phyloP scores from a whole-genome alignment of 192 early-diverging fungal genomes.

The Coemansia javaensis region DNA sequence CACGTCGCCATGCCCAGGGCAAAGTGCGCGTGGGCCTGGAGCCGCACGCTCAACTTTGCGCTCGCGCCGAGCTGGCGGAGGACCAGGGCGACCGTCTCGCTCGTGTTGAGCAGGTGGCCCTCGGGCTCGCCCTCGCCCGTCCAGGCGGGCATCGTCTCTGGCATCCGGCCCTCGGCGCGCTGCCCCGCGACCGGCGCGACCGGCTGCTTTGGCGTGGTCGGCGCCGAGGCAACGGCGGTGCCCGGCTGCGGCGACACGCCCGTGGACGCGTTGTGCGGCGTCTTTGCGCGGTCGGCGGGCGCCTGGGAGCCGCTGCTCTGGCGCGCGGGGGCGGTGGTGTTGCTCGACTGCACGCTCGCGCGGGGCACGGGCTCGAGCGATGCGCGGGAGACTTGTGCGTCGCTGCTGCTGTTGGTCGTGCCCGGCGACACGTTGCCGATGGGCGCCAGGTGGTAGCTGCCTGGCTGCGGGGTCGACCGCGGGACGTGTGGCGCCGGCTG shows the following conservation, averaged over 20 bases:
- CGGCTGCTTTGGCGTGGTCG: slow-evolving; percentile 2
- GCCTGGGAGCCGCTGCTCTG: too few relatives aligned
- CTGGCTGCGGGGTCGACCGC: too few relatives aligned
- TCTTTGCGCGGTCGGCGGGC: too few relatives aligned
- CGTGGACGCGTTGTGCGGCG: neutral
- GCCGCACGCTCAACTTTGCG: slow-evolving; percentile 3
- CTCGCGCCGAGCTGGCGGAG: slow-evolving; percentile 15
- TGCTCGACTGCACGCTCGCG: too few relatives aligned
- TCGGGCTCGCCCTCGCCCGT: slow-evolving; percentile 12
- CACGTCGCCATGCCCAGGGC: slow-evolving; percentile 35
- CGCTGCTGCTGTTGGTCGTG: too few relatives aligned
- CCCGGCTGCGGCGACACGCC: neutral
- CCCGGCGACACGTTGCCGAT: too few relatives aligned
- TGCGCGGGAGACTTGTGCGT: too few relatives aligned
- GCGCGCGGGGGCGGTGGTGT: too few relatives aligned
- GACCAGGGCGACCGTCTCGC: slow-evolving; percentile 25
- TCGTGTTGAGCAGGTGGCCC: slow-evolving; percentile 26
- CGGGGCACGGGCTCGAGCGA: too few relatives aligned
- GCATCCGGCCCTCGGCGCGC: slow-evolving; percentile 15
- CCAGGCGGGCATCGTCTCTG: slow-evolving; percentile 32
- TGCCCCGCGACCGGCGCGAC: neutral
- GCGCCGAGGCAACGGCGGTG: slow-evolving; percentile 1
- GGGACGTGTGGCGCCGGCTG: too few relatives aligned
- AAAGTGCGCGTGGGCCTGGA: slow-evolving; percentile 25
- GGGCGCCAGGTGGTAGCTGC: too few relatives aligned